Percentiles rank a stretch among this genome's conserved stretches.
Conservation (phyloP, 805 yeast genomes). For the Lipomyces orientalis region DNA sequence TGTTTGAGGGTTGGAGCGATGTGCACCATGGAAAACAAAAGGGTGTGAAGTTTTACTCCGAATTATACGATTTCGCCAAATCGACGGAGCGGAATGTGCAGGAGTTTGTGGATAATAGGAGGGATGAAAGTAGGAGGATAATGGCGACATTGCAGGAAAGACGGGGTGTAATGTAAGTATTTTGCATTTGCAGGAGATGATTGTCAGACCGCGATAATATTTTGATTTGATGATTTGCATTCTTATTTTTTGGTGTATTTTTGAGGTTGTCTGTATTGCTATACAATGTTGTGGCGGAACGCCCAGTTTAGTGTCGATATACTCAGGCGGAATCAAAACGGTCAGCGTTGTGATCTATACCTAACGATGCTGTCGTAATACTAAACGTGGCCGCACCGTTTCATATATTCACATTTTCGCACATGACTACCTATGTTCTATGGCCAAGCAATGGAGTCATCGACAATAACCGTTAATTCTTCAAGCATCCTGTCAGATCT, state of each 20-base stretch:
- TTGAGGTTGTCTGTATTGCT: not conserved
- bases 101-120: constrained; percentile 43
- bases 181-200: not conserved
- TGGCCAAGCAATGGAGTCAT: not conserved
- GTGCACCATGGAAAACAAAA: constrained; percentile 63
- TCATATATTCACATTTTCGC: not conserved
- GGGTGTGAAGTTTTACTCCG: constrained; percentile 68
- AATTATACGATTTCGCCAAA: constrained; percentile 50
- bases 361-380: too few species aligned
- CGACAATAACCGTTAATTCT: not conserved
- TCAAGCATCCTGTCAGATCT: not conserved
- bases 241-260: not conserved
- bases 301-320: not conserved
- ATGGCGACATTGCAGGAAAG: constrained; percentile 7
- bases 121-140: constrained; percentile 40
- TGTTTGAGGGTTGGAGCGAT: constrained; percentile 63
- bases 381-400: not conserved
- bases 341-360: not conserved
- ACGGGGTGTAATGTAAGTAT: not conserved
- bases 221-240: not conserved
- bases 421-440: not conserved
- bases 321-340: not conserved
- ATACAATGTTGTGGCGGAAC: not conserved
- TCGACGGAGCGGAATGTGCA: constrained; percentile 42
- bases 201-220: not conserved